These are phyloP conservation scores for Coemansia sp. DNA, from an alignment of 192 early-diverging fungal species.

Conservation along the genomic window DNA sequence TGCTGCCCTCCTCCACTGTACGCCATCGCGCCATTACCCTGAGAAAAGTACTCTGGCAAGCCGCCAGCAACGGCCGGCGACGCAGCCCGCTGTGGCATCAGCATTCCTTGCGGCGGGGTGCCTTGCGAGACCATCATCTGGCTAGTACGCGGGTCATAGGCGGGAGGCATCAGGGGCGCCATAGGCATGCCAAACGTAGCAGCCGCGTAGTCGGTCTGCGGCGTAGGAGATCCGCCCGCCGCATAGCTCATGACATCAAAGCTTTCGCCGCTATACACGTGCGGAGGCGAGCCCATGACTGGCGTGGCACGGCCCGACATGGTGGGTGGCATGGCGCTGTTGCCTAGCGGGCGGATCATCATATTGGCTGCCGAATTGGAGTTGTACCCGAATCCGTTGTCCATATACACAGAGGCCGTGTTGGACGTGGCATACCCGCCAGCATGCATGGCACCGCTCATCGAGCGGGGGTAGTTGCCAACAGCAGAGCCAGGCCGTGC, in stretches of 20 bases:
- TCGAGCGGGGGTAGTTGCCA: constrained; percentile 50
- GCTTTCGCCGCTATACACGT: constrained; percentile 20
- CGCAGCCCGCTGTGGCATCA: constrained; percentile 6
- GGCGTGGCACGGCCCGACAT: constrained; percentile 39
- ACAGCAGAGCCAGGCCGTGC: constrained; percentile 51
- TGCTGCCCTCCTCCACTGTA: constrained; percentile 6
- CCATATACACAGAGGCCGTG: constrained; percentile 51
- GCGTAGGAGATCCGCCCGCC: constrained; percentile 9
- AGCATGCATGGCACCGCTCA: constrained; percentile 17
- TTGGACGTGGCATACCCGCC: constrained; percentile 45
- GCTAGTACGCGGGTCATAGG: constrained; percentile 44
- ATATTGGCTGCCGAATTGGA: constrained; percentile 23
- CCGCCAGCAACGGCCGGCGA: constrained; percentile 23
- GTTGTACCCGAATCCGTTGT: constrained; percentile 53
- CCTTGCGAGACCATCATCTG: constrained; percentile 22
- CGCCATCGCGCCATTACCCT: constrained; percentile 10
- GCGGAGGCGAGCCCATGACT: constrained; percentile 28
- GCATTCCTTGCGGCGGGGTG: constrained; percentile 22
- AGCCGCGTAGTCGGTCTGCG: constrained; percentile 33
- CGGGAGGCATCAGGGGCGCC: constrained; percentile 43
- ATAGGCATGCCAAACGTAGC: constrained; percentile 19
- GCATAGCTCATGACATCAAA: constrained; percentile 8
- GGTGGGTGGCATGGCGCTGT: constrained; percentile 17
- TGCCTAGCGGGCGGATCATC: constrained; percentile 10
- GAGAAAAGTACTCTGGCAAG: constrained; percentile 36